phyloP scores from a whole-genome alignment of 495 filamentous ascomycete species.

The Podospora anserina region DNA sequence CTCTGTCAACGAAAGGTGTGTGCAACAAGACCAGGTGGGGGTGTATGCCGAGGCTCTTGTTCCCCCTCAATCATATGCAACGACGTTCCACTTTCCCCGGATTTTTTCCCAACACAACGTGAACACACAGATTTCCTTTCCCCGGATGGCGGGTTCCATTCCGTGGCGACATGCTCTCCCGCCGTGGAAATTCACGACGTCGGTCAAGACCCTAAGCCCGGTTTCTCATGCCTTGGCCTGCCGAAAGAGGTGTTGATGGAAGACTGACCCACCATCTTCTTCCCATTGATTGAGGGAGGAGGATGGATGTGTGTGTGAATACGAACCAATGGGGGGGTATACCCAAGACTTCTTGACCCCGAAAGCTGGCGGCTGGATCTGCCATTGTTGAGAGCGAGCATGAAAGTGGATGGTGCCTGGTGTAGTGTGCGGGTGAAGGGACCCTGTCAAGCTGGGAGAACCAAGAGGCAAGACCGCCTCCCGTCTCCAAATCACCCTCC shows the following conservation, averaged over 20 bases:
- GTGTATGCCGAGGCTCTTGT: constrained; percentile 14
- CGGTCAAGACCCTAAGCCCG: constrained; percentile 2
- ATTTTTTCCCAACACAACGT: constrained; percentile 1
- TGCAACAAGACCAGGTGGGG: not conserved
- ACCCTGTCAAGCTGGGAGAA: not conserved
- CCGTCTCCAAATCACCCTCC: not conserved
- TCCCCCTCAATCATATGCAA: constrained; percentile 16
- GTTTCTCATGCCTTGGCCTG: not conserved
- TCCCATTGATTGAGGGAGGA: not conserved
- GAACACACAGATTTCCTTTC: not conserved
- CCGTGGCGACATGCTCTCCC: not conserved
- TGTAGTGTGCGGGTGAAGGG: not conserved
- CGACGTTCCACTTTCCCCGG: constrained; percentile 15
- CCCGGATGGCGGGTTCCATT: not conserved
- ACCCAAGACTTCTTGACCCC: not conserved
- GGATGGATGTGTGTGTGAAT: not conserved
- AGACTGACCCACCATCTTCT: not conserved
- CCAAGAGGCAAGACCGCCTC: too few species aligned
- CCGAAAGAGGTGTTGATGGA: not conserved
- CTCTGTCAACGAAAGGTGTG: not conserved
- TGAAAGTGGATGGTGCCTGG: not conserved
- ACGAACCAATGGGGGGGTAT: not conserved
- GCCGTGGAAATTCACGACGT: not conserved
- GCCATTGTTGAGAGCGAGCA: not conserved
- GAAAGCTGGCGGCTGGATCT: not conserved